phyloP scores from a whole-genome alignment of 23 red algal species.

The Cyanidioschyzon merolae region DNA sequence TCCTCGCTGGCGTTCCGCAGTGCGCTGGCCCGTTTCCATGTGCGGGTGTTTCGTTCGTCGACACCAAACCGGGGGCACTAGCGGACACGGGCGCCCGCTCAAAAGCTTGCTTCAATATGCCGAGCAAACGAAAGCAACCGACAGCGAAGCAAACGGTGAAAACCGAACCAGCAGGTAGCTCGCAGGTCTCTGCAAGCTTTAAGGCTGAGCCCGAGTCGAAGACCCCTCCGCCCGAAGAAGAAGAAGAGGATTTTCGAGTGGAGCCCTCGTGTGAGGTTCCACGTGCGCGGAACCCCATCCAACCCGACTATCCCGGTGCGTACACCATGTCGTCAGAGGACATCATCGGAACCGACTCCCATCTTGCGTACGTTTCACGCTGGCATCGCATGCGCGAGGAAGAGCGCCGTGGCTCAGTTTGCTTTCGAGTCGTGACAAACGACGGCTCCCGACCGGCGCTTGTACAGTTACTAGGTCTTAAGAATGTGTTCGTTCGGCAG shows the following conservation, averaged over 20 bases:
- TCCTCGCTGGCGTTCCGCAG: too few species aligned
- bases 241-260: slow-evolving; percentile 13
- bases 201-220: not conserved
- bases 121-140: not conserved
- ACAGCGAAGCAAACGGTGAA: not conserved
- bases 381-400: slow-evolving; percentile 85
- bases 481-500: slow-evolving; percentile 98
- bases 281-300: slow-evolving; percentile 10
- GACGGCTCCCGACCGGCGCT: slow-evolving; percentile 58
- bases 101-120: too few species aligned
- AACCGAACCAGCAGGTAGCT: not conserved
- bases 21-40: too few species aligned
- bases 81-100: too few species aligned
- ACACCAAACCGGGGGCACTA: too few species aligned
- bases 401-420: slow-evolving; percentile 48
- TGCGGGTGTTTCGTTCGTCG: too few species aligned
- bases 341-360: slow-evolving; percentile 88
- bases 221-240: slow-evolving; percentile 5
- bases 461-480: slow-evolving; percentile 73
- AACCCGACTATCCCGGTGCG: slow-evolving; percentile 17
- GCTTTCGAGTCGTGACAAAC: slow-evolving; percentile 78
- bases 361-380: slow-evolving; percentile 85
- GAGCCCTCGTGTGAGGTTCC: slow-evolving; percentile 8
- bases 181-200: not conserved
- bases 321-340: slow-evolving; percentile 48